Evolutionary conservation across 352 stramenopile genomes (phyloP), one percentile per base, ranked within the genome.

Genomic region (Globisporangium viniferum): DNA sequence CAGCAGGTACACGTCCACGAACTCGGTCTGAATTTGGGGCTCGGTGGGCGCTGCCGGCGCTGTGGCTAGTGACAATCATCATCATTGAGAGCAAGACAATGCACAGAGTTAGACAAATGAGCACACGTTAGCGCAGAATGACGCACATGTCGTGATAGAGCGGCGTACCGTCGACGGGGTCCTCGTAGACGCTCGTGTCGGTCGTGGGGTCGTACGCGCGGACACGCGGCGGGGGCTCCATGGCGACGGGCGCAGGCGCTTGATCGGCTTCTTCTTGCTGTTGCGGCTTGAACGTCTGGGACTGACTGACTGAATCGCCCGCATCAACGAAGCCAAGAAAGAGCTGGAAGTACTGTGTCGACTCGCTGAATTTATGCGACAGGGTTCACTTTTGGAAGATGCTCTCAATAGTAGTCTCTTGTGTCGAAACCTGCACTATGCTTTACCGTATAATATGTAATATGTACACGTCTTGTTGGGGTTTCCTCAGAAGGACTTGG

Each of bases 1-100:
- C 39, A 94, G 63, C 49, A 94, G 65, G 68, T 94, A 94, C 53
- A 92, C 86, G 66, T 90, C 81, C 61, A 94, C 79, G 59, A 62
- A 76, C 67, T 94, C 86, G 18, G 68, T 84, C 64, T 89, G 72
- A 3, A 35, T 33, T n/a, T 56, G 60, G 27, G 10, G 39, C 10
- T 46, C 39, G 39, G 39, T 12, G 12, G 39, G 39, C 46, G 27
- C 31, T 57, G 62, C 14, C 20, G 20, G 39, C 36, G 22, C 7
- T 20, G 7, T 33, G 33, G 31, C 31, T 41, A n/a, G 6, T 20
- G 31, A 33, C 22, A 27, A 36, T 36, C 7, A 62, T 87, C 33
- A 68, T 66, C 5, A 58, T n/a, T 27, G 33, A 49, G 35, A 36
- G 24, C 24, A 24, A 24, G 31, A 3, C n/a, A 8, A 27, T 33